Conservation (phyloP, 306 rosid genomes). For the Cucumis melo region DNA sequence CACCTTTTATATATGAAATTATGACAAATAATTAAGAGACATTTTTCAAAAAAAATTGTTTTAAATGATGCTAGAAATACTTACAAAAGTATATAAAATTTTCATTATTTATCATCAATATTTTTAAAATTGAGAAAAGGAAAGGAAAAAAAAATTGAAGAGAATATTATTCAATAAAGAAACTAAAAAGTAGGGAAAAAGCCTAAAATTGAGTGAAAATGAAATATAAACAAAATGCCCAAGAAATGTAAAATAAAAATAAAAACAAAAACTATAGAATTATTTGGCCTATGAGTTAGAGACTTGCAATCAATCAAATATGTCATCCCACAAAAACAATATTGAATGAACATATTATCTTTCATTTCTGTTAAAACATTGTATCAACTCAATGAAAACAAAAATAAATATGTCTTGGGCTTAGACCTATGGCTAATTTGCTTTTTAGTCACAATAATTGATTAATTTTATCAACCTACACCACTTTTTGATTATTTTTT, state of each 20-base stretch:
- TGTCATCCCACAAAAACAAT: neutral
- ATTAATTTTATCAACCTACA: neutral
- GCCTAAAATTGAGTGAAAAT: neutral
- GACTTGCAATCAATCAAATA: neutral
- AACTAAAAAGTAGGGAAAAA: neutral
- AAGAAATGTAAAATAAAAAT: neutral
- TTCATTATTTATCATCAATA: no score
- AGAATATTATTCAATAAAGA: neutral
- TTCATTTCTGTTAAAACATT: slow-evolving; percentile 2
- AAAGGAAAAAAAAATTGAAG: no score
- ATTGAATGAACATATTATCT: neutral
- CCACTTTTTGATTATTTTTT: no score
- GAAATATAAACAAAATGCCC: neutral
- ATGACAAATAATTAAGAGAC: no score
- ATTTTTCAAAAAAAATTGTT: no score
- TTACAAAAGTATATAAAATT: no score
- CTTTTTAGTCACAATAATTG: neutral
- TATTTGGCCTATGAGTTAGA: neutral
- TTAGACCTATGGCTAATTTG: neutral
- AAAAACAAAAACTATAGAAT: neutral
- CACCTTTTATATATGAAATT: no score
- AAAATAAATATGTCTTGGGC: neutral
- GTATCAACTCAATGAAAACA: slow-evolving; percentile 2
- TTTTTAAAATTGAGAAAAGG: no score
- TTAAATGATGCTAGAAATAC: no score